phyloP scores from a whole-genome alignment of 768 basidiomycete species.

The Gloeopeniophorella convolvens region DNA sequence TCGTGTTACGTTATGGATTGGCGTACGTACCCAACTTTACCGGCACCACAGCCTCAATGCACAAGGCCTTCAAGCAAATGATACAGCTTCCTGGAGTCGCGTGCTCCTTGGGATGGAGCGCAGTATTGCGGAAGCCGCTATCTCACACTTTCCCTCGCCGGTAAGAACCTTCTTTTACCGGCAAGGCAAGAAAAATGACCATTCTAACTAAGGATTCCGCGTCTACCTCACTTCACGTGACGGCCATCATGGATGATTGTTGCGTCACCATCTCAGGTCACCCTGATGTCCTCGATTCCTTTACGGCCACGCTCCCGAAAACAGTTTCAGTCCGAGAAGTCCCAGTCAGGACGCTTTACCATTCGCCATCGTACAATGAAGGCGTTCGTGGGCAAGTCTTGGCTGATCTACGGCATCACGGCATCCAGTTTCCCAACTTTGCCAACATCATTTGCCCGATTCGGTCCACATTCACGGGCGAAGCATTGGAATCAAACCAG shows the following conservation, averaged over 20 bases:
- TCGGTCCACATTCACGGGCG: conserved; percentile 16
- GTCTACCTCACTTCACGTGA: conserved; percentile 35
- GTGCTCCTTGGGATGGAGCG: conserved; percentile 33
- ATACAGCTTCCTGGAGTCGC: conserved; percentile 39
- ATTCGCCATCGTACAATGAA: conserved; percentile 32
- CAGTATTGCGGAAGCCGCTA: conserved; percentile 23
- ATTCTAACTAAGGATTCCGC: conserved; percentile 14
- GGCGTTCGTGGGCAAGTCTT: conserved; percentile 37
- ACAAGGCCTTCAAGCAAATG: conserved; percentile 19
- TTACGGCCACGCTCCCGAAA: conserved; percentile 34
- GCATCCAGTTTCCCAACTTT: conserved; percentile 45
- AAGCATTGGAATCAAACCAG: conserved; percentile 1
- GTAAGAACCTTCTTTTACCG: conserved; percentile 15
- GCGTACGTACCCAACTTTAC: conserved; percentile 37
- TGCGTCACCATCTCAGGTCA: conserved; percentile 54
- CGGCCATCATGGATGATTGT: conserved; percentile 41
- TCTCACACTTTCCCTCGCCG: conserved; percentile 23
- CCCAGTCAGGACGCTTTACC: conserved; percentile 47
- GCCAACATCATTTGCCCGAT: conserved; percentile 32
- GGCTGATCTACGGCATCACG: conserved; percentile 36
- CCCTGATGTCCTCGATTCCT: conserved; percentile 42
- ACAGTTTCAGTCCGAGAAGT: conserved; percentile 36
- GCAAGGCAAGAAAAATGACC: conserved; percentile 16
- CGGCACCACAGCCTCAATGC: conserved; percentile 14
- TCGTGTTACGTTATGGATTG: conserved; percentile 48